Conservation (phyloP, 192 early-diverging fungal species). For the Gigaspora rosea region DNA sequence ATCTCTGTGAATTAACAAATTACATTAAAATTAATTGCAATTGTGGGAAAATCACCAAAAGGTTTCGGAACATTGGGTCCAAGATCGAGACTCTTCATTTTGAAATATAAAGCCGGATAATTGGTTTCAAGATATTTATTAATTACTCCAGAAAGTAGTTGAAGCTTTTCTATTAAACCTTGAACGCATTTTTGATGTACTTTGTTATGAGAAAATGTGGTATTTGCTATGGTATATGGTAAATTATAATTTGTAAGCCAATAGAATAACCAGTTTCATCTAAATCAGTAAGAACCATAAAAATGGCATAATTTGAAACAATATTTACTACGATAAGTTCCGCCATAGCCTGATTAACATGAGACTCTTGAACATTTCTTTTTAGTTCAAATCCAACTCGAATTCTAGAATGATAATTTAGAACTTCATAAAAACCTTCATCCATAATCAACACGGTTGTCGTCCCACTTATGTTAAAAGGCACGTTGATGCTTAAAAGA, state of each 20-base stretch:
- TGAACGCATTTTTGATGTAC: background rate
- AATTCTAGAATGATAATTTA: conserved; percentile 19
- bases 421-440: background rate
- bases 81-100: no score
- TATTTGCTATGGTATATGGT: background rate
- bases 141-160: no score
- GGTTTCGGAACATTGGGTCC: no score
- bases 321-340: conserved; percentile 26
- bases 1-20: no score
- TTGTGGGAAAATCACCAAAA: no score
- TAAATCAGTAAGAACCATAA: conserved; percentile 27
- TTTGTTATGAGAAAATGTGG: background rate
- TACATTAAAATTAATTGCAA: no score
- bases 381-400: conserved; percentile 22
- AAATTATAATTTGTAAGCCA: conserved; percentile 17
- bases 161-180: no score
- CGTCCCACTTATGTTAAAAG: conserved; percentile 15
- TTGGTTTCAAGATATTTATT: no score
- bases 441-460: background rate
- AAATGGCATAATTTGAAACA: conserved; percentile 18
- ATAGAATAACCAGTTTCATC: conserved; percentile 20
- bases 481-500: conserved; percentile 22
- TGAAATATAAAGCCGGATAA: no score
- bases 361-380: background rate
- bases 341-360: conserved; percentile 22